Evolutionary conservation across 2,329 filamentous ascomycete species (phyloP).

Genomic region (Exophiala sideris): DNA sequence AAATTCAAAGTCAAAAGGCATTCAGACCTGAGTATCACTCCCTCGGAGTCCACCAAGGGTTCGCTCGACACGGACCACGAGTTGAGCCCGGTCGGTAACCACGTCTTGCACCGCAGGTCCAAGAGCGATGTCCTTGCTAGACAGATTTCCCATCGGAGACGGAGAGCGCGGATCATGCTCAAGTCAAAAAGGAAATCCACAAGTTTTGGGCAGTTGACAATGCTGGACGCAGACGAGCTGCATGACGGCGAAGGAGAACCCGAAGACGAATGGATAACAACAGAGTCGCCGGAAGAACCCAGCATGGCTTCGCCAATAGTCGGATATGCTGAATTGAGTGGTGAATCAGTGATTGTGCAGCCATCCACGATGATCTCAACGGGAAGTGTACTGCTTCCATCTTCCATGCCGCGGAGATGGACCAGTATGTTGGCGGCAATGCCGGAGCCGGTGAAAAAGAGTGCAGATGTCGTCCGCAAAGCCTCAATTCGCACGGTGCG

Average conservation of each 20-base stretch:
- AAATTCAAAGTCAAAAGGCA: constrained; percentile 19
- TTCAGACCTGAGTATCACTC: constrained; percentile 12
- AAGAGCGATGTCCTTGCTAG: constrained; percentile 21
- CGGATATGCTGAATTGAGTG: constrained; percentile 27
- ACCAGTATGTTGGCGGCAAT: constrained; percentile 25
- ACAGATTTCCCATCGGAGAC: constrained; percentile 17
- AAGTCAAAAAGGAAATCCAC: constrained; percentile 19
- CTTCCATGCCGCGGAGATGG: constrained; percentile 21
- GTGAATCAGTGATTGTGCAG: constrained; percentile 18
- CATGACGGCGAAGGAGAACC: background rate
- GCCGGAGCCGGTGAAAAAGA: constrained; percentile 21
- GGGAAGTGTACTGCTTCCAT: constrained; percentile 10
- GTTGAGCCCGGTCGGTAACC: background rate
- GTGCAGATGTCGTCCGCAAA: constrained; percentile 23
- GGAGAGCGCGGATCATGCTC: constrained; percentile 20
- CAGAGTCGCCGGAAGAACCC: constrained; percentile 14
- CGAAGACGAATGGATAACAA: constrained; percentile 19
- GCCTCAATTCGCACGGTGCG: constrained; percentile 21
- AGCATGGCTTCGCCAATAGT: constrained; percentile 16
- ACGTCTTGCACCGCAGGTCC: constrained; percentile 13
- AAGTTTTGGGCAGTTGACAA: constrained; percentile 4
- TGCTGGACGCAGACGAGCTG: background rate
- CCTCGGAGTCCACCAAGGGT: background rate
- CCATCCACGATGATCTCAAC: constrained; percentile 6
- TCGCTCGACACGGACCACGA: background rate